Evolutionary conservation across 1,284 basidiomycete genomes (phyloP).

Genomic region (Phlebopus sp.): DNA sequence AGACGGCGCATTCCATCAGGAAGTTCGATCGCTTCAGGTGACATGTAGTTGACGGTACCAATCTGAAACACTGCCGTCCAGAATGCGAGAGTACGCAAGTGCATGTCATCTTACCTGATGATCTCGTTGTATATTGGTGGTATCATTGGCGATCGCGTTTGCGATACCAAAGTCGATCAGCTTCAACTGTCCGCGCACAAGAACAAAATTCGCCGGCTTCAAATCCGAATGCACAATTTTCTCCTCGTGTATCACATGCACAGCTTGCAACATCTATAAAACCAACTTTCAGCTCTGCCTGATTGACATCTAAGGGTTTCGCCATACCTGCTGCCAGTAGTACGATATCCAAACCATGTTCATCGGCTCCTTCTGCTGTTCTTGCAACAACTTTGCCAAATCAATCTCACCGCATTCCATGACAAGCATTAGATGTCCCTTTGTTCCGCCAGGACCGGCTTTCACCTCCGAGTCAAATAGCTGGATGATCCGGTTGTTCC

Average conservation of each 20-base stretch:
- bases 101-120: conserved; percentile 61
- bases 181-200: conserved; percentile 91
- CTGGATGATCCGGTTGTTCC: conserved; percentile 86
- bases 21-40: conserved; percentile 86
- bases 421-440: conserved; percentile 74
- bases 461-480: conserved; percentile 84
- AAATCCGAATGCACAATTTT: conserved; percentile 96
- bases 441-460: conserved; percentile 57
- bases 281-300: conserved; percentile 3
- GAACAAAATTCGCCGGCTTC: conserved; percentile 95
- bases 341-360: conserved; percentile 92
- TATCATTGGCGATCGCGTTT: conserved; percentile 95
- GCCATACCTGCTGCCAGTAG: conserved; percentile 88
- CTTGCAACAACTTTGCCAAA: conserved; percentile 76
- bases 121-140: conserved; percentile 93
- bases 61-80: conserved; percentile 48
- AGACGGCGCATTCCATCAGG: conserved; percentile 74
- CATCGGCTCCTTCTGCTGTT: conserved; percentile 77
- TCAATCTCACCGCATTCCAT: conserved; percentile 96
- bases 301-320: not conserved
- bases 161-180: conserved; percentile 97
- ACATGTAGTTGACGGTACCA: conserved; percentile 96
- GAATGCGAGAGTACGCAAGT: not conserved
- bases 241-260: conserved; percentile 92
- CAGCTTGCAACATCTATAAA: conserved; percentile 88